A percentile compares a stretch with the other conserved stretches of the same genome.
Conservation (phyloP, 1,284 basidiomycete species). For the Porodaedalea pini region DNA sequence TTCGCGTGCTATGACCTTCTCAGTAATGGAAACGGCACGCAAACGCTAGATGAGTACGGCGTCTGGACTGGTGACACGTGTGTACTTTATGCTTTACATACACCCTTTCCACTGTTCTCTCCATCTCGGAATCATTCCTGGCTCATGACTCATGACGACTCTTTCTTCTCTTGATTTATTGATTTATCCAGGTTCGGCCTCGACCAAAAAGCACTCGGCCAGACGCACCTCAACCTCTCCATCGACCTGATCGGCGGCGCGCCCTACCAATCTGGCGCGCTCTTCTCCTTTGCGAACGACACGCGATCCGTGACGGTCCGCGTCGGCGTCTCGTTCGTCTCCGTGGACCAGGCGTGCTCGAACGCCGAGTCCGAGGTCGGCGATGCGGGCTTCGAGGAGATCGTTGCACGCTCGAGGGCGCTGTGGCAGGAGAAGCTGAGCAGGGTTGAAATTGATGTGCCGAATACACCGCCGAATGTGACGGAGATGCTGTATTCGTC, state of each 20-base stretch:
- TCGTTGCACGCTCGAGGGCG: conserved; percentile 46
- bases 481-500: conserved; percentile 71
- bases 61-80: conserved; percentile 63
- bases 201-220: conserved; percentile 58
- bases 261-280: conserved; percentile 59
- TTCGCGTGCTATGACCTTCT: conserved; percentile 67
- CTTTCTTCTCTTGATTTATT: neutral
- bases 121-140: neutral
- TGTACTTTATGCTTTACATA: conserved; percentile 22
- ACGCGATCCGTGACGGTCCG: conserved; percentile 56
- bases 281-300: conserved; percentile 53
- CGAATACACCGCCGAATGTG: conserved; percentile 53
- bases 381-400: conserved; percentile 51
- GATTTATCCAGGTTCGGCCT: conserved; percentile 43
- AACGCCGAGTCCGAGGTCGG: conserved; percentile 66
- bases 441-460: conserved; percentile 60
- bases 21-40: conserved; percentile 47
- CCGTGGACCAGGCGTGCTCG: conserved; percentile 57
- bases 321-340: conserved; percentile 64
- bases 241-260: conserved; percentile 54
- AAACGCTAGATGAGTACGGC: conserved; percentile 58
- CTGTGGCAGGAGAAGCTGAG: conserved; percentile 64
- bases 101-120: neutral
- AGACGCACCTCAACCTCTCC: conserved; percentile 56
- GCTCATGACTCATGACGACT: neutral